These are phyloP conservation scores for Stenocarpella maydis DNA, from an alignment of 2,329 filamentous ascomycete species.

Conservation along the genomic window DNA sequence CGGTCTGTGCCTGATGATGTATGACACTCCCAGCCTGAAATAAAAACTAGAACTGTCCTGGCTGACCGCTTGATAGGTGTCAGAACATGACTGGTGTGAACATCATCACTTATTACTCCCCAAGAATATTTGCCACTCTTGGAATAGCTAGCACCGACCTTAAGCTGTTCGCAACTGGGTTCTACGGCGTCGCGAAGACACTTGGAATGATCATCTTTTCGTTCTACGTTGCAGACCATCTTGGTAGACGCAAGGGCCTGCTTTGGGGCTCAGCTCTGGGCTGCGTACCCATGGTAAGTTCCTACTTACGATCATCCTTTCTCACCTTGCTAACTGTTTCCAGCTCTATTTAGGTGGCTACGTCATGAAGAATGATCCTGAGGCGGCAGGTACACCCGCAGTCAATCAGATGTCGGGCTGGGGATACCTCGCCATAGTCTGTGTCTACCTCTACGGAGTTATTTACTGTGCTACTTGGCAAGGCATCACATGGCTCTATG, in stretches of 20 bases:
- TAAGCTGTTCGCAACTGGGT: constrained; percentile 18
- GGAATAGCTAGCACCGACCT: constrained; percentile 16
- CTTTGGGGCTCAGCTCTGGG: constrained; percentile 19
- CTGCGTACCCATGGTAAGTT: background rate
- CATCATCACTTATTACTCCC: constrained; percentile 47
- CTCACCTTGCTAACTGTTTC: background rate
- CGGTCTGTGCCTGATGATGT: constrained; percentile 60
- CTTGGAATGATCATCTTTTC: constrained; percentile 20
- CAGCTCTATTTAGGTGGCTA: constrained; percentile 12
- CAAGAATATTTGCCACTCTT: constrained; percentile 60
- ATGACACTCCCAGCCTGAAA: background rate
- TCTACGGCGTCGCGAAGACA: constrained; percentile 17
- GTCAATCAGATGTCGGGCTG: constrained; percentile 19
- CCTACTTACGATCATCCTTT: background rate
- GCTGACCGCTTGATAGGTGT: constrained; percentile 71
- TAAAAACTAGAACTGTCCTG: constrained; percentile 51
- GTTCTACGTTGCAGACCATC: constrained; percentile 15
- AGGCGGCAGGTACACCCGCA: background rate
- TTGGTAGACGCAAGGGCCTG: constrained; percentile 5
- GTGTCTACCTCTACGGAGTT: constrained; percentile 9
- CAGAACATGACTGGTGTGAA: constrained; percentile 66
- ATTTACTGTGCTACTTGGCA: constrained; percentile 23
- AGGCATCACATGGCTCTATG: constrained; percentile 11
- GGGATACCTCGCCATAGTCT: constrained; percentile 15
- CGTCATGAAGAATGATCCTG: constrained; percentile 14